Percentiles rank a stretch among this genome's conserved stretches.
phyloP scores from a whole-genome alignment of 2,329 filamentous ascomycete genomes.

The Epichloe bromicola region DNA sequence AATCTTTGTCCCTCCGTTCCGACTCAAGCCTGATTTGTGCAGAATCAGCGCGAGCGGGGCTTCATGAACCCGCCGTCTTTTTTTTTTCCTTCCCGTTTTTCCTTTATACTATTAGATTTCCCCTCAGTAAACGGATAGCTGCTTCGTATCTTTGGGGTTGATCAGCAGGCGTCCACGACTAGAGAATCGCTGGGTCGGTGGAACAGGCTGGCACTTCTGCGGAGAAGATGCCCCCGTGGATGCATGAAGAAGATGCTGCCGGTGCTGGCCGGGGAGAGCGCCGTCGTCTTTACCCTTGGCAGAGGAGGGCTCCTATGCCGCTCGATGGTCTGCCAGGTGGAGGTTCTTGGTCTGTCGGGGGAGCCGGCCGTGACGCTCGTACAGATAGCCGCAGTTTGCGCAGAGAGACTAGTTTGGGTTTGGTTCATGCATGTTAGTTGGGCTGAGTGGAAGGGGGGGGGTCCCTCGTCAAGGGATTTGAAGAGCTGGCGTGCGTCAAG shows the following conservation, averaged over 20 bases:
- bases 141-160: background rate
- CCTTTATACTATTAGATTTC: background rate
- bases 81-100: background rate
- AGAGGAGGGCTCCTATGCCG: conserved; percentile 14
- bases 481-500: too few relatives aligned
- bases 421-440: background rate
- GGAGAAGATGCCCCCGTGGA: conserved; percentile 6
- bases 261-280: conserved; percentile 4
- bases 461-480: too few relatives aligned
- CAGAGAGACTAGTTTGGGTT: conserved; percentile 55
- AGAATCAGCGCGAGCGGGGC: too few relatives aligned
- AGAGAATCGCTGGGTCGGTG: background rate
- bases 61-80: too few relatives aligned
- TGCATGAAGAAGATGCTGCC: background rate
- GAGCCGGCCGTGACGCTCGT: conserved; percentile 73
- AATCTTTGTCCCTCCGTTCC: too few relatives aligned
- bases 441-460: too few relatives aligned
- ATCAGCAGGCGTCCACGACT: background rate
- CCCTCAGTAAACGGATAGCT: background rate
- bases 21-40: too few relatives aligned
- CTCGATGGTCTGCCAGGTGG: conserved; percentile 16
- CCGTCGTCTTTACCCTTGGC: conserved; percentile 10
- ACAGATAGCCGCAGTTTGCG: conserved; percentile 83
- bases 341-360: conserved; percentile 44
- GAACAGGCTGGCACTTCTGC: background rate